phyloP scores from a whole-genome alignment of 2,329 filamentous ascomycete species.

The Talaromyces sp. region DNA sequence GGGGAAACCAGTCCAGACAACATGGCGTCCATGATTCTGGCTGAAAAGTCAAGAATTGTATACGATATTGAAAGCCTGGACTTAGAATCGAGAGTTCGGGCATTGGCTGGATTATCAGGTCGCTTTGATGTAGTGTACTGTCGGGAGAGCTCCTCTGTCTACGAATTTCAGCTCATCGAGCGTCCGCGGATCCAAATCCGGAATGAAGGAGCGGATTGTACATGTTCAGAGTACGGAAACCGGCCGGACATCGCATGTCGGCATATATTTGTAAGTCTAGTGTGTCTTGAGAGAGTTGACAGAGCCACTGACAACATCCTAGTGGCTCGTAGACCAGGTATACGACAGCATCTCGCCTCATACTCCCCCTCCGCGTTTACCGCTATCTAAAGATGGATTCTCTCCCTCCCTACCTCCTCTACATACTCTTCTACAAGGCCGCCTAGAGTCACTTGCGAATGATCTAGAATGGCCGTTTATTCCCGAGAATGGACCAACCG shows the following conservation, averaged over 20 bases:
- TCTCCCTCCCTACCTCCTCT: slow-evolving; percentile 30
- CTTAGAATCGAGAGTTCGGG: slow-evolving; percentile 30
- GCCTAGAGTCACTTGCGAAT: slow-evolving; percentile 33
- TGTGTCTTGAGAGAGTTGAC: not conserved
- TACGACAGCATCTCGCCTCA: slow-evolving; percentile 34
- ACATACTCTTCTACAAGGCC: slow-evolving; percentile 32
- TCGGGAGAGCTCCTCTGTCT: slow-evolving; percentile 28
- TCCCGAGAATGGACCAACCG: slow-evolving; percentile 18
- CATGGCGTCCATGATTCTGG: slow-evolving; percentile 25
- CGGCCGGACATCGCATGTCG: slow-evolving; percentile 35
- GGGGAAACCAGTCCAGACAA: not conserved
- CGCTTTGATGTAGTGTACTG: slow-evolving; percentile 37
- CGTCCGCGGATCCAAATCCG: slow-evolving; percentile 34
- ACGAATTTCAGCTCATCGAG: slow-evolving; percentile 39
- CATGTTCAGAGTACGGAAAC: slow-evolving; percentile 34
- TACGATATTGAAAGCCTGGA: slow-evolving; percentile 35
- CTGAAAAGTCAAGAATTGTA: slow-evolving; percentile 33
- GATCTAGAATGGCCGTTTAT: slow-evolving; percentile 36
- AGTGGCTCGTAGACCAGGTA: slow-evolving; percentile 45
- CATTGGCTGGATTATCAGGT: slow-evolving; percentile 33
- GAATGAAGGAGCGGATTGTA: slow-evolving; percentile 32
- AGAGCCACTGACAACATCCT: slow-evolving; percentile 13
- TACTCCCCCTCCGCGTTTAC: slow-evolving; percentile 28
- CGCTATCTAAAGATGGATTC: slow-evolving; percentile 33
- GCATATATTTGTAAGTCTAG: slow-evolving; percentile 41